These are phyloP conservation scores for Fraxinus cuspidata DNA, from an alignment of 257 asterid species.

Conservation along the genomic window DNA sequence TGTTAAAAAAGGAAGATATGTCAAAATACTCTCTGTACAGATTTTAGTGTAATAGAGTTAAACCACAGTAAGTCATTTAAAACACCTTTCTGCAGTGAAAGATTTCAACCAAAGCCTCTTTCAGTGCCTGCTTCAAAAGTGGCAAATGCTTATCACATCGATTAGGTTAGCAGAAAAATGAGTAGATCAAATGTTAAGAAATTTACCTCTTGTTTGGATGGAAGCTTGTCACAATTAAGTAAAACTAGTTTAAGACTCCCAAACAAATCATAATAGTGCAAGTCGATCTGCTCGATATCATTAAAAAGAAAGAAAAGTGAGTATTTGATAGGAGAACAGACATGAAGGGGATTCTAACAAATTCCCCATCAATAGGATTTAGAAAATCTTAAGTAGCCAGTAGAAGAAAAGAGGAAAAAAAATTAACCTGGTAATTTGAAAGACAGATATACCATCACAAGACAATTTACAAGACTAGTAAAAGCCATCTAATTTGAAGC, in stretches of 20 bases:
- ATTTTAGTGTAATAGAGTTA: slow-evolving; percentile 8
- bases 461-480: slow-evolving; percentile 7
- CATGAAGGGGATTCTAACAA: background rate
- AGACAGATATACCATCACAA: slow-evolving; percentile 6
- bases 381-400: background rate
- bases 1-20: slow-evolving; percentile 30
- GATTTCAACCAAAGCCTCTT: slow-evolving; percentile 69
- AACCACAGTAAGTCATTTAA: slow-evolving; percentile 11
- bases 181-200: slow-evolving; percentile 6
- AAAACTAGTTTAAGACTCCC: slow-evolving; percentile 80
- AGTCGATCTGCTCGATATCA: slow-evolving; percentile 60
- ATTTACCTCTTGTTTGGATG: slow-evolving; percentile 69
- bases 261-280: slow-evolving; percentile 68
- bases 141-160: slow-evolving; percentile 25
- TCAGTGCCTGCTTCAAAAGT: slow-evolving; percentile 55
- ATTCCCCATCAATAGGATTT: background rate
- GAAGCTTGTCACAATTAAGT: slow-evolving; percentile 57
- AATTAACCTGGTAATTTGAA: slow-evolving; percentile 7
- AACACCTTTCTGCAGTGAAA: slow-evolving; percentile 65
- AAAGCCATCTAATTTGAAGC: slow-evolving; percentile 4
- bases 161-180: slow-evolving; percentile 26
- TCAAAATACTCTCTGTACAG: slow-evolving; percentile 15
- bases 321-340: slow-evolving; percentile 4
- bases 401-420: background rate
- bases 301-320: slow-evolving; percentile 17